Percentiles rank a stretch among this genome's conserved stretches.
Conservation (phyloP, 306 rosid species). For the Gleditsia sinensis region DNA sequence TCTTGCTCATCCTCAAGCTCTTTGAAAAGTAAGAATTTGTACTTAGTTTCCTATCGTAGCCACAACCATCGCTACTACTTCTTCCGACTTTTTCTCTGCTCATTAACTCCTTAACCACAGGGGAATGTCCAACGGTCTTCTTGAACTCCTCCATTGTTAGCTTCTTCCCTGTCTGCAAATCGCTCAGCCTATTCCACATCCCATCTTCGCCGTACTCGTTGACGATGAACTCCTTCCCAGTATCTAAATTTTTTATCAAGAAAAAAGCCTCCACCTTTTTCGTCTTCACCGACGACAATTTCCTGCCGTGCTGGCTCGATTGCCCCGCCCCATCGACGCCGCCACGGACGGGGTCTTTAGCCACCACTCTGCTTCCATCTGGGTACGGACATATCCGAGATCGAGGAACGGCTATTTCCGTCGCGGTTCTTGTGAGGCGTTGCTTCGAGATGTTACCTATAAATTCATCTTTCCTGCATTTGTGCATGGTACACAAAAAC, state of each 20-base stretch:
- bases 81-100: constrained; percentile 44
- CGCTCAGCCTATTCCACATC: constrained; percentile 75
- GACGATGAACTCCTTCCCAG: constrained; percentile 82
- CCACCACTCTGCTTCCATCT: too few species aligned
- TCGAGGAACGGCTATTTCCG: constrained; percentile 23
- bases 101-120: constrained; percentile 72
- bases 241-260: constrained; percentile 77
- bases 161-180: constrained; percentile 82
- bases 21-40: constrained; percentile 45
- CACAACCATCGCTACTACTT: background rate
- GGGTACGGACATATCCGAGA: constrained; percentile 30
- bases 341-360: too few species aligned
- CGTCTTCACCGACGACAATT: constrained; percentile 23
- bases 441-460: constrained; percentile 56
- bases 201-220: constrained; percentile 72
- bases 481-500: constrained; percentile 32
- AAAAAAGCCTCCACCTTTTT: constrained; percentile 57
- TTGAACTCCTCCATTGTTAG: constrained; percentile 87
- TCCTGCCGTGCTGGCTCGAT: background rate
- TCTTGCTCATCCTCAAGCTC: constrained; percentile 77
- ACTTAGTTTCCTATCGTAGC: constrained; percentile 40
- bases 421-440: constrained; percentile 52
- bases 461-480: constrained; percentile 40
- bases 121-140: constrained; percentile 63
- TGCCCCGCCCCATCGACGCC: background rate